phyloP scores from a whole-genome alignment of 2,329 filamentous ascomycete genomes.

The Domatiomyces catenatus region DNA sequence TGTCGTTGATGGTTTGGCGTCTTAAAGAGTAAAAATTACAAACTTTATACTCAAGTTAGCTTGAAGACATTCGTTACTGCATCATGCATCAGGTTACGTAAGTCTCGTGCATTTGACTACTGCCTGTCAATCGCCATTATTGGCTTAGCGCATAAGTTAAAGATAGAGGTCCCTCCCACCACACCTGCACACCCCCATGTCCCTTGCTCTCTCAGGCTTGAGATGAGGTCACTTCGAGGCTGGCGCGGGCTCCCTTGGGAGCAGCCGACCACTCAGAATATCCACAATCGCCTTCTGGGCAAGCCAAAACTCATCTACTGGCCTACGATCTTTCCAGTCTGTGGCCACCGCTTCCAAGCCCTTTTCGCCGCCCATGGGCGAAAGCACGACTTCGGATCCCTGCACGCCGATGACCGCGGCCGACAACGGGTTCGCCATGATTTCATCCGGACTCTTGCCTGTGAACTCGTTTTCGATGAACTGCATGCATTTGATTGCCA shows the following conservation, averaged over 20 bases:
- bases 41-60: no score
- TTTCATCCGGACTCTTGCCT: slow-evolving; percentile 48
- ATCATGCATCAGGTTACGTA: no score
- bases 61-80: no score
- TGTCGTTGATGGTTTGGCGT: neutral
- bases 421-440: slow-evolving; percentile 58
- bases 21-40: neutral
- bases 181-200: no score
- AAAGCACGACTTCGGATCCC: slow-evolving; percentile 79
- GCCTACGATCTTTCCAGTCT: slow-evolving; percentile 81
- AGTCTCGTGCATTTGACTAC: neutral
- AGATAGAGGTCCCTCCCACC: neutral
- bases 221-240: neutral
- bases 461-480: slow-evolving; percentile 63
- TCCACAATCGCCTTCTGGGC: slow-evolving; percentile 67
- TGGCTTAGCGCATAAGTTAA: neutral
- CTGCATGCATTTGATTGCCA: slow-evolving; percentile 88
- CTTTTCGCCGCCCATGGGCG: slow-evolving; percentile 47
- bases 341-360: slow-evolving; percentile 70
- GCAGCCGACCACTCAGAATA: slow-evolving; percentile 59
- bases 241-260: neutral
- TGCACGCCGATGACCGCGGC: slow-evolving; percentile 80
- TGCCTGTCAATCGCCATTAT: neutral
- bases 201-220: neutral
- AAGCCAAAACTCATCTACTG: slow-evolving; percentile 74